Evolutionary conservation across 768 basidiomycete species (phyloP), one percentile per base, ranked within the genome.

Genomic region (Suillus fuscotomentosus): DNA sequence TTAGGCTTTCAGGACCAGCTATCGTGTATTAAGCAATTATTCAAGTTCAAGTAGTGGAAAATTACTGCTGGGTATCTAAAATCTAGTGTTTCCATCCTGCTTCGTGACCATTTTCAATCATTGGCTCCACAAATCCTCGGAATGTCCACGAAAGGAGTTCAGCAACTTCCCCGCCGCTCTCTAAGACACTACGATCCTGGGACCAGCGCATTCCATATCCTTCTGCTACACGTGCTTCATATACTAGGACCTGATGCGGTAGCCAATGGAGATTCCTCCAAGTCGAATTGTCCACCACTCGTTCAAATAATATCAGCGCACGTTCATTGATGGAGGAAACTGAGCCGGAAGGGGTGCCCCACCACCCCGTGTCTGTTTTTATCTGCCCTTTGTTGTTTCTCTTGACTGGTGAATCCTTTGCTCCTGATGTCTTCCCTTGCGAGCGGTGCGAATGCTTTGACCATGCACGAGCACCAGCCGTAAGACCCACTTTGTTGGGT

Each of bases 201-300:
- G 85, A 83, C 87, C 87, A 88, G 14, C 88, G 78, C 86, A 88
- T 85, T 0, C 88, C 88, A 75, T 88, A 89, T 0, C 88, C 88
- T 62, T 85, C 86, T 5, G 74, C 67, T 24, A 87, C 83, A 62
- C 88, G 76, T 8, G 81, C 80, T 69, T 89, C 88, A 68, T 88
- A 89, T 34, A 88, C 86, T 63, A 89, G 71, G 20, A 88, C 77
- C 48, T 80, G 77, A 69, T 88, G 87, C 3, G 88, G 87, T 3
- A 89, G 71, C 86, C 86, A 88, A 69, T 89, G 88, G 43, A 89
- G 64, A 73, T 89, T 88, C 60, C 80, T 77, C 88, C 88, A 89
- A 36, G 83, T 83, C 47, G 83, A 83, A 11, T 70, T 70, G 59
- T 81, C 72, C 77, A 84, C 79, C 64, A 89, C 80, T 69, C 76